phyloP scores from a whole-genome alignment of 805 yeast genomes.

The Helenozyma rhizophorensis region DNA sequence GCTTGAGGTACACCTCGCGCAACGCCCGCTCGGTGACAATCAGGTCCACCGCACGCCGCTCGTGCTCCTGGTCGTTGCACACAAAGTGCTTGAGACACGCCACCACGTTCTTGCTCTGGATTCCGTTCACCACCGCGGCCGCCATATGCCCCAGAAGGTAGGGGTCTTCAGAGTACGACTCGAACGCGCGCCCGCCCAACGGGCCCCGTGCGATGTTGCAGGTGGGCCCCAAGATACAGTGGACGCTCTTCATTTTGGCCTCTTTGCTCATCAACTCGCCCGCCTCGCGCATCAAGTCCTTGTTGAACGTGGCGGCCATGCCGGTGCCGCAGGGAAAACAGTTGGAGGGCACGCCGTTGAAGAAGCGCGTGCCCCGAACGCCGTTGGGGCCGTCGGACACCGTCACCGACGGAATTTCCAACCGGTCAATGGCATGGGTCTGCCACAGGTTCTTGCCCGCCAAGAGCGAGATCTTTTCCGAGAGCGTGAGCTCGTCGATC shows the following conservation, averaged over 20 bases:
- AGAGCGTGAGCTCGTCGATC: constrained; percentile 27
- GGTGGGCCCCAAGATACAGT: constrained; percentile 41
- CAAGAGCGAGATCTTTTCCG: constrained; percentile 33
- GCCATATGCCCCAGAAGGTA: constrained; percentile 43
- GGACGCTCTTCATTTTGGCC: constrained; percentile 50
- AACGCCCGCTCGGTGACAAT: constrained; percentile 55
- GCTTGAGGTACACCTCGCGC: constrained; percentile 60
- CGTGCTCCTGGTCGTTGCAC: constrained; percentile 59
- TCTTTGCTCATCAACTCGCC: constrained; percentile 53
- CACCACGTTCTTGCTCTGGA: constrained; percentile 46
- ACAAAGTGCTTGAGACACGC: constrained; percentile 63
- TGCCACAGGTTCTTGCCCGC: constrained; percentile 25
- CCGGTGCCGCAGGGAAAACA: constrained; percentile 62
- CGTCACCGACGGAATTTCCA: constrained; percentile 14
- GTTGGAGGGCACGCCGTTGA: constrained; percentile 49
- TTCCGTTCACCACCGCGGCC: constrained; percentile 48
- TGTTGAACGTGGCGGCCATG: constrained; percentile 53
- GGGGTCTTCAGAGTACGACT: constrained; percentile 62
- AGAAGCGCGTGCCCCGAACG: constrained; percentile 53
- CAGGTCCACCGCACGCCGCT: constrained; percentile 45
- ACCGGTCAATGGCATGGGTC: constrained; percentile 12
- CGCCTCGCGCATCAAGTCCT: constrained; percentile 42
- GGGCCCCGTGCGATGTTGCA: constrained; percentile 55
- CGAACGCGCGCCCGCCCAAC: constrained; percentile 60
- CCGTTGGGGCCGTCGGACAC: constrained; percentile 61